Percentiles rank a stretch among this genome's conserved stretches.
These are phyloP conservation scores for Pouteria glomerata DNA, from an alignment of 148 eudicot genomes.

Conservation along the genomic window DNA sequence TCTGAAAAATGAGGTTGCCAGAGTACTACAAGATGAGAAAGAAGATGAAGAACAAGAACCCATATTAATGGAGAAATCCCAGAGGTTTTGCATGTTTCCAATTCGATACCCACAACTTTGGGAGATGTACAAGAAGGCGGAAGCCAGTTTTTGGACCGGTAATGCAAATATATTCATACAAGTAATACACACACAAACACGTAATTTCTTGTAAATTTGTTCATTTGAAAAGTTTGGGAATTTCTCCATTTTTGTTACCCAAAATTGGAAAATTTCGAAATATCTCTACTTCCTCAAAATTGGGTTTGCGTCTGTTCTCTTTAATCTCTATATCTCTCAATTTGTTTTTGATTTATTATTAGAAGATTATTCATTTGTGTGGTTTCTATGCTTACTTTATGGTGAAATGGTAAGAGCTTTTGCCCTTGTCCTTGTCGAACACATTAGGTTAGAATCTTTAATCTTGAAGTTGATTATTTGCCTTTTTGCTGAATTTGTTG, in stretches of 20 bases:
- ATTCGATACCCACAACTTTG: conserved; percentile 59
- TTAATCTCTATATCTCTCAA: neutral
- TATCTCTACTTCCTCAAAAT: neutral
- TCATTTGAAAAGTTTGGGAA: neutral
- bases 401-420: neutral
- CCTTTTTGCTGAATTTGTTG: no score
- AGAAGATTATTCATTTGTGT: neutral
- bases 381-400: neutral
- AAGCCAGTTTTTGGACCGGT: conserved; percentile 85
- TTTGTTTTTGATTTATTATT: neutral
- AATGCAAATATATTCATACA: neutral
- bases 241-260: neutral
- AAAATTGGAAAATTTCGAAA: neutral
- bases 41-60: conserved; percentile 41
- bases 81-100: conserved; percentile 74
- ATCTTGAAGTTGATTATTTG: neutral
- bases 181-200: neutral
- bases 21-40: neutral
- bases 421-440: neutral
- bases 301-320: conserved; percentile 6
- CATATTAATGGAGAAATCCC: conserved; percentile 44
- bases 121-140: conserved; percentile 82
- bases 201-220: neutral
- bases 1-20: conserved; percentile 24
- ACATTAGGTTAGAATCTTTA: neutral